phyloP scores from a whole-genome alignment of 768 basidiomycete species.

The Kwoniella europaea region DNA sequence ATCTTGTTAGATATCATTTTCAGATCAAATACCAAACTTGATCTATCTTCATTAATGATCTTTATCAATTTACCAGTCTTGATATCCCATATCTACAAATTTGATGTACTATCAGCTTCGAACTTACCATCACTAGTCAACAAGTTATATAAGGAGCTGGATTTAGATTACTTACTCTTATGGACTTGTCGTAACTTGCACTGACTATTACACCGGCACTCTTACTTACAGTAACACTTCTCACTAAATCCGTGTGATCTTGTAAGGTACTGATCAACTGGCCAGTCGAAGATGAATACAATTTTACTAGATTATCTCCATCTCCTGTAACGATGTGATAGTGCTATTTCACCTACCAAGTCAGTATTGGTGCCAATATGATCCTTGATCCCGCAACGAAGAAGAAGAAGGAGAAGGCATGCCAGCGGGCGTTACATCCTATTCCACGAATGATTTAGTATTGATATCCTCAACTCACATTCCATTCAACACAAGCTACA shows the following conservation, averaged over 20 bases:
- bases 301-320: conserved; percentile 33
- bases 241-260: conserved; percentile 41
- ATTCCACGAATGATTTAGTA: too few species aligned
- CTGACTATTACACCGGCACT: conserved; percentile 29
- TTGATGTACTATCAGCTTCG: too few species aligned
- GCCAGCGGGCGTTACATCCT: too few species aligned
- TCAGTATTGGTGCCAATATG: too few species aligned
- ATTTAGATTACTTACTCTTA: conserved; percentile 19
- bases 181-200: conserved; percentile 46
- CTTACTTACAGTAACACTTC: conserved; percentile 30
- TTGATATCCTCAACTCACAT: conserved; percentile 25
- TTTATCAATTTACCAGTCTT: conserved; percentile 25
- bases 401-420: background rate
- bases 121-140: too few species aligned
- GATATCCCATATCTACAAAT: conserved; percentile 31
- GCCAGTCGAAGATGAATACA: conserved; percentile 23
- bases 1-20: conserved; percentile 17
- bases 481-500: conserved; percentile 45
- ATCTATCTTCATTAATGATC: conserved; percentile 11
- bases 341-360: background rate
- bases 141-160: too few species aligned
- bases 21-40: conserved; percentile 29
- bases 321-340: conserved; percentile 37
- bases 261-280: conserved; percentile 25
- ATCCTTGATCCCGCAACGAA: conserved; percentile 23